Evolutionary conservation across 2,329 filamentous ascomycete species (phyloP), one percentile per base, ranked within the genome.

Genomic region (Coleophoma cylindrospora): DNA sequence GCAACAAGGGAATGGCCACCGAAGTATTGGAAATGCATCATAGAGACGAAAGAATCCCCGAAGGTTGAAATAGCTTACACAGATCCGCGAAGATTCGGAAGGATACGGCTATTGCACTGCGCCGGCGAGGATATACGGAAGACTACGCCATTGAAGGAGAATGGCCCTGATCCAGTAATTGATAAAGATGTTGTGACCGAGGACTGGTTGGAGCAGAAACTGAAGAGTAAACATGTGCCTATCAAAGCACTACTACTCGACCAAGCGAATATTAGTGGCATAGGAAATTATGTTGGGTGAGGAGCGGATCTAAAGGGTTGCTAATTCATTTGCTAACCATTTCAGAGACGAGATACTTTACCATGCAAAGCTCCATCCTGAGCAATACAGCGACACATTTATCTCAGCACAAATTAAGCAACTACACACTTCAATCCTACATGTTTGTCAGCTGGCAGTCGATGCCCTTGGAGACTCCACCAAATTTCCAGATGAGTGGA

Each of bases 201-300:
- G 49, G 78, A 82, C 1, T 97, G 89, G 77, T 69, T 99, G 15
- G 70, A 68, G n/a, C 68, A 75, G 49, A 87, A 89, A 66, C 75
- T 96, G 72, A 74, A 70, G 45, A 81, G 77, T 50, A 91, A 92
- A 49, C 89, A 82, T 60, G 88, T 96, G 0, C 91, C 92, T 0
- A 80, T 97, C 56, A 97, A 97, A 66, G 89, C 91, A 0, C 74
- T 96, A 17, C 73, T 99, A 12, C 76, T 97, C 3, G 89, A 97
- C 64, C 94, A 99, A 68, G 78, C 83, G 15, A 87, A 87, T 65
- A 87, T 97, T 54, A 94, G 88, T 61, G 94, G 94, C 8, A 89
- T 99, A 54, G 94, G 94, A 0, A 97, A 97, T 64, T 99, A 92
- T 92, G 92, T 99, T 48, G 91, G 86, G 70, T 81, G 67, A 57